Percentiles rank a stretch among this genome's conserved stretches.
Conservation (phyloP, 352 stramenopile species). For the Phytopythium cucurbitacearum region DNA sequence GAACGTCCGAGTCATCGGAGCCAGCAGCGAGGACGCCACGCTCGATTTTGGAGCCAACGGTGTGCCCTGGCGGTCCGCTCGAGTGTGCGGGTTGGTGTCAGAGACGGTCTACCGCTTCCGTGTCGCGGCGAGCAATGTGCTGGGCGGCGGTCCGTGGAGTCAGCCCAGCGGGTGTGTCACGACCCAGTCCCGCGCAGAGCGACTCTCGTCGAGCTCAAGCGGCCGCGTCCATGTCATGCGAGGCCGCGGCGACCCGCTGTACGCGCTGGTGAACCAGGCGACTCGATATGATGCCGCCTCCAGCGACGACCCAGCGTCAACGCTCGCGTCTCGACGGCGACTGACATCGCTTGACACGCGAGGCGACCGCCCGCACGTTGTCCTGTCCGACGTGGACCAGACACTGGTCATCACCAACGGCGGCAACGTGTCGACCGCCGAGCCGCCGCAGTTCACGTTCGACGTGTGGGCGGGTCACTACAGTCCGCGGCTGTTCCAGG, state of each 20-base stretch:
- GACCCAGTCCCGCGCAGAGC: neutral
- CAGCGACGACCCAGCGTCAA: too few relatives aligned
- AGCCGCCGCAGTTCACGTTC: slow-evolving; percentile 18
- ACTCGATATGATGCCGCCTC: slow-evolving; percentile 3
- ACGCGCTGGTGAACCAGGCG: slow-evolving; percentile 21
- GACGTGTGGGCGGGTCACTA: slow-evolving; percentile 65
- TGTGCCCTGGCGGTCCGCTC: slow-evolving; percentile 21
- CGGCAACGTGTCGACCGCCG: neutral
- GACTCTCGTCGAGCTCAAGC: neutral
- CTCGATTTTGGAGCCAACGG: slow-evolving; percentile 6
- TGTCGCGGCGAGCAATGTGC: slow-evolving; percentile 59
- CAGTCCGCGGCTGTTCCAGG: slow-evolving; percentile 59
- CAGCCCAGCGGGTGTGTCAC: slow-evolving; percentile 24
- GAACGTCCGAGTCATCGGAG: neutral
- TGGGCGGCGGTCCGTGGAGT: slow-evolving; percentile 56
- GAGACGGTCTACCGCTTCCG: slow-evolving; percentile 41
- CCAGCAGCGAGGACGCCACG: neutral
- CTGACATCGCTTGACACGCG: neutral
- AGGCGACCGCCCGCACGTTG: slow-evolving; percentile 12
- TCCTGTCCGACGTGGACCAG: slow-evolving; percentile 63
- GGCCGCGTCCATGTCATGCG: slow-evolving; percentile 32
- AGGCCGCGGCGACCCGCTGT: slow-evolving; percentile 43
- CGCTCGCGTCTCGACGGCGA: too few relatives aligned
- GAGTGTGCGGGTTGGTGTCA: slow-evolving; percentile 48
- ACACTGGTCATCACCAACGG: slow-evolving; percentile 21